Conservation (phyloP, 257 asterid genomes). For the Solanum medicagineum region DNA sequence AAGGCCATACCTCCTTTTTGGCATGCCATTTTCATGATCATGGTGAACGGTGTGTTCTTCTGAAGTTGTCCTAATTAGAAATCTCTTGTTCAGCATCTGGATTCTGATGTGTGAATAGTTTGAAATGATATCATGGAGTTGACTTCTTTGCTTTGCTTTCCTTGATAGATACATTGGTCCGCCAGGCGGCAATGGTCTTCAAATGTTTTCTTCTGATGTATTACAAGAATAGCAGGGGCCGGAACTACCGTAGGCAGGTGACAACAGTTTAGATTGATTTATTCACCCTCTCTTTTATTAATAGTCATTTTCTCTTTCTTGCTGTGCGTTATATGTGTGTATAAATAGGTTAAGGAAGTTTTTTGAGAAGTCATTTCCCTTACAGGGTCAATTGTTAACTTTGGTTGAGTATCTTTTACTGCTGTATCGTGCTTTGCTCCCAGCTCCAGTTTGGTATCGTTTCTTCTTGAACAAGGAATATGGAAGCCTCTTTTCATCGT, state of each 20-base stretch:
- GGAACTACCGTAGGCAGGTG: slow-evolving; percentile 75
- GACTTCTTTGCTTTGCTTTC: slow-evolving; percentile 1
- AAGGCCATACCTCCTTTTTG: slow-evolving; percentile 80
- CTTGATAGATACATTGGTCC: slow-evolving; percentile 56
- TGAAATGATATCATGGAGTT: not conserved
- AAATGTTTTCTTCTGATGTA: slow-evolving; percentile 59
- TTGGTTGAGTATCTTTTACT: slow-evolving; percentile 64
- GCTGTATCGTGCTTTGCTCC: slow-evolving; percentile 79
- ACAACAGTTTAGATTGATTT: not conserved
- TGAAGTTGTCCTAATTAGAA: not conserved
- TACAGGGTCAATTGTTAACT: slow-evolving; percentile 81
- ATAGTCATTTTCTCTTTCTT: not conserved
- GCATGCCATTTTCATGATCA: slow-evolving; percentile 76
- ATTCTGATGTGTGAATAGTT: not conserved
- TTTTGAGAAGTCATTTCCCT: not conserved
- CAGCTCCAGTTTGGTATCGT: slow-evolving; percentile 93
- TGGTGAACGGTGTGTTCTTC: slow-evolving; percentile 68
- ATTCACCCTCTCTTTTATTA: not conserved
- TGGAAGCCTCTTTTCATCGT: slow-evolving; percentile 85
- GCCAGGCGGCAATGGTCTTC: slow-evolving; percentile 70
- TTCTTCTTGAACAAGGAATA: slow-evolving; percentile 88
- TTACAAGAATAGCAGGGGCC: slow-evolving; percentile 69
- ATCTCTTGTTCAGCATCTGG: not conserved
- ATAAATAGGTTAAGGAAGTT: not conserved
- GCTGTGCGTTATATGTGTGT: not conserved